Base-by-base conservation (phyloP, 176 grass and related monocot genomes). In the Elaeis guineensis region DNA sequence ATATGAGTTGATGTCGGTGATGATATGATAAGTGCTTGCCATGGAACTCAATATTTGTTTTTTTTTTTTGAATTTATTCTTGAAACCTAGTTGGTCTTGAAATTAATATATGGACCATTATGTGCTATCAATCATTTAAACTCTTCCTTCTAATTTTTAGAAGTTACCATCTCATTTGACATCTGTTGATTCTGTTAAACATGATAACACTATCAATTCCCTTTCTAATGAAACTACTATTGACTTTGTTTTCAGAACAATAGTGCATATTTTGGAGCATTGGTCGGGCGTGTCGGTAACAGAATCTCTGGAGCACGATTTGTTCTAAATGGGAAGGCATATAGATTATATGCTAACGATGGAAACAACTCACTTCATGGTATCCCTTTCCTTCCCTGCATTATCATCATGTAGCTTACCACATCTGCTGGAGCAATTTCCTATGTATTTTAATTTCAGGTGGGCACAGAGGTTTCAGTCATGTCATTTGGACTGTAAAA, bases 271-370 rank as follows among this genome's bases (percentile, higher is more conserved):
- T 92, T 97, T 60, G 93, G 93, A 66, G 93, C 87, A 12, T 65
- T 97, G 17, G 93, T 89, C 1, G 93, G 93, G 52, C 72, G 93
- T 51, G 93, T 97, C 21, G 93, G 84, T 23, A 97, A 97, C 75
- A 77, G 93, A 66, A 72, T 97, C 23, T 72, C 81, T 3, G 64
- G 78, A 0, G 93, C 69, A 0, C 81, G 76, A 11, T 97, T 97
- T 51, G 54, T 85, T 21, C 71, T 91, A 5, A 76, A 97, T 54
- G 73, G 84, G 57, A 78, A 82, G 49, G 73, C 6, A 0, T 89
- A 85, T 6, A 85, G 74, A 25, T 64, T 90, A 30, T 84, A 49
- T 21, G 17, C 20, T 28, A 97, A 97, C 24, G 73, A 71, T 74
- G 93, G 84, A 58, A 83, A 85, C 5, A 97, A 89, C 72, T 32